phyloP scores from a whole-genome alignment of 306 rosid species.

The Cucurbita pepo region DNA sequence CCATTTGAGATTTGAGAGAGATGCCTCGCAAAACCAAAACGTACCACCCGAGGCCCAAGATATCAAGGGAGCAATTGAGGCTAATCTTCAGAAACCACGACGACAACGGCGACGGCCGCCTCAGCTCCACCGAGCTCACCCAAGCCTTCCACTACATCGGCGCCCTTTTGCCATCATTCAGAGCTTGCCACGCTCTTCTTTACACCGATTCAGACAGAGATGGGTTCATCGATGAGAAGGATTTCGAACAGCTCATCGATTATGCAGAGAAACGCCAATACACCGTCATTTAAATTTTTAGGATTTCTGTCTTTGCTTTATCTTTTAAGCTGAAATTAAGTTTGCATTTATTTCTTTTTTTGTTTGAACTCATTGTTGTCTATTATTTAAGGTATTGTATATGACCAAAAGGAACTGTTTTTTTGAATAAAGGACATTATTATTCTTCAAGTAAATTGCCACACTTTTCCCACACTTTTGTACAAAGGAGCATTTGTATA shows the following conservation, averaged over 20 bases:
- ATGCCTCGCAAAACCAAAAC: neutral
- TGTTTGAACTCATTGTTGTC: too few relatives aligned
- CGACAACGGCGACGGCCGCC: neutral
- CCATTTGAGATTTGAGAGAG: too few relatives aligned
- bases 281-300: neutral
- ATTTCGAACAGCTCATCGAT: conserved; percentile 1
- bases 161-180: neutral
- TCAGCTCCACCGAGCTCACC: neutral
- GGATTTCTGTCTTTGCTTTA: neutral
- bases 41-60: neutral
- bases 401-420: too few relatives aligned
- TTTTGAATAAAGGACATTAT: too few relatives aligned
- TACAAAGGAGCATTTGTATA: too few relatives aligned
- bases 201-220: conserved; percentile 8
- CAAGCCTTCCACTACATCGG: conserved; percentile 1
- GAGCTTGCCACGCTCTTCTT: neutral
- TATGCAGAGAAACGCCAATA: neutral
- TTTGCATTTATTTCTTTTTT: too few relatives aligned
- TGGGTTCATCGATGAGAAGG: conserved; percentile 8
- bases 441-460: too few relatives aligned
- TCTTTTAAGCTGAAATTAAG: too few relatives aligned
- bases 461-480: too few relatives aligned
- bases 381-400: too few relatives aligned
- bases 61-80: neutral
- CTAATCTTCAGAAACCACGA: conserved; percentile 1